Conservation (phyloP, 139 green algal genomes). For the Zygnema circumcarinatum region DNA sequence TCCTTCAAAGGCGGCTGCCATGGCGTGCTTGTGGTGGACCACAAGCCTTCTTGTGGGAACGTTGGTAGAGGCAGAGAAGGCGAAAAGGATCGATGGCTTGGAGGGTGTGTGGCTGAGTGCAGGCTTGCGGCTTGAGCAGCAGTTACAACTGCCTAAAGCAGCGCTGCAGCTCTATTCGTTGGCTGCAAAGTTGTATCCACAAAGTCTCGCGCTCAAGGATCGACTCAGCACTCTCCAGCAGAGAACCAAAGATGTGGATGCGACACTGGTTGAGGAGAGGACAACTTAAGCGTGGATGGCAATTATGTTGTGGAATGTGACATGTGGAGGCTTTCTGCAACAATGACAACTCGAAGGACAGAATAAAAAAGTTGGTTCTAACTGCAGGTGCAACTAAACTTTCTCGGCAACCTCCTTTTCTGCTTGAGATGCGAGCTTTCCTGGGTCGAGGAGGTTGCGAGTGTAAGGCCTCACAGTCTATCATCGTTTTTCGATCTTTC, state of each 20-base stretch:
- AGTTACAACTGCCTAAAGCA: neutral
- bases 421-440: no score
- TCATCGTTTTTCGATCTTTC: no score
- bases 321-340: neutral
- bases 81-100: neutral
- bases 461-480: no score
- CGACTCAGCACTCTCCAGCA: neutral
- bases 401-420: no score
- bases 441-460: no score
- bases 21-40: neutral
- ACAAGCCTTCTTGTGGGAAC: neutral
- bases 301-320: neutral
- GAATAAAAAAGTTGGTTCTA: neutral
- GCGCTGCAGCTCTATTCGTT: neutral
- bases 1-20: no score
- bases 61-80: neutral
- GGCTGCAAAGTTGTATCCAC: neutral
- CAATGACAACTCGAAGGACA: neutral
- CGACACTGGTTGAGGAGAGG: neutral
- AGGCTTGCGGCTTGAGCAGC: neutral
- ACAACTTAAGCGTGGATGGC: neutral
- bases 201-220: neutral
- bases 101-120: neutral
- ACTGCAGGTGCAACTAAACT: neutral
- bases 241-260: neutral